A percentile compares a stretch with the other conserved stretches of the same genome.
Evolutionary conservation across 192 early-diverging fungal species (phyloP).

Genomic region (Phycomyces nitens): DNA sequence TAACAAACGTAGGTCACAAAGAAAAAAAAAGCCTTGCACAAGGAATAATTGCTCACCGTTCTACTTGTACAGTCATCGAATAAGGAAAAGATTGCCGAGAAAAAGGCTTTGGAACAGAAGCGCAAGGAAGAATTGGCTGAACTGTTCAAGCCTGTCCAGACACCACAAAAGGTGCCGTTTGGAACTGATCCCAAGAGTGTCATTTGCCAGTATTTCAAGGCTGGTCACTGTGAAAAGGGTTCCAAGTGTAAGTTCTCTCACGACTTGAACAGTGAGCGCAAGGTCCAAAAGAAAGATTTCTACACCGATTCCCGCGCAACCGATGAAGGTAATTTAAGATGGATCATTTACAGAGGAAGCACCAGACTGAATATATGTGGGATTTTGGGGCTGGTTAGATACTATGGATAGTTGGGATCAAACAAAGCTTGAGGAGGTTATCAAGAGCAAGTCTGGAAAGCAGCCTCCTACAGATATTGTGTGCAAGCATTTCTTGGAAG

Average conservation of each 20-base stretch:
- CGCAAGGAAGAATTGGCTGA: constrained; percentile 88
- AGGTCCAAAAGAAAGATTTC: constrained; percentile 86
- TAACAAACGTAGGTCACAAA: background rate
- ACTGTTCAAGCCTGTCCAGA: constrained; percentile 85
- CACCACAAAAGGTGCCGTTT: constrained; percentile 93
- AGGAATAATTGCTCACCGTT: background rate
- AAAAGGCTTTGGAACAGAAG: constrained; percentile 79
- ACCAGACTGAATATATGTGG: background rate
- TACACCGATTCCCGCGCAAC: constrained; percentile 83
- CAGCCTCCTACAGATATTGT: constrained; percentile 95
- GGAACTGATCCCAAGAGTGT: constrained; percentile 96
- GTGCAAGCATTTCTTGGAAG: constrained; percentile 97
- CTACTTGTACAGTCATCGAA: background rate
- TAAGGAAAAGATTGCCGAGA: constrained; percentile 65
- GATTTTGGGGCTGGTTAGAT: constrained; percentile 40
- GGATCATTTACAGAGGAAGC: constrained; percentile 32
- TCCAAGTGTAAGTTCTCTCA: constrained; percentile 97
- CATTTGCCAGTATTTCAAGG: constrained; percentile 89
- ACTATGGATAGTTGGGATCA: constrained; percentile 98
- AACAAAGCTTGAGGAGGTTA: constrained; percentile 83
- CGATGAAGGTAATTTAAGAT: constrained; percentile 42
- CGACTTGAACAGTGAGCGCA: constrained; percentile 85
- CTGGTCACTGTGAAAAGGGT: constrained; percentile 87
- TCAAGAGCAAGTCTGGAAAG: constrained; percentile 80
- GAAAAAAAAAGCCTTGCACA: background rate